phyloP scores from a whole-genome alignment of 2,329 filamentous ascomycete species.

The Claviceps lovelessii region DNA sequence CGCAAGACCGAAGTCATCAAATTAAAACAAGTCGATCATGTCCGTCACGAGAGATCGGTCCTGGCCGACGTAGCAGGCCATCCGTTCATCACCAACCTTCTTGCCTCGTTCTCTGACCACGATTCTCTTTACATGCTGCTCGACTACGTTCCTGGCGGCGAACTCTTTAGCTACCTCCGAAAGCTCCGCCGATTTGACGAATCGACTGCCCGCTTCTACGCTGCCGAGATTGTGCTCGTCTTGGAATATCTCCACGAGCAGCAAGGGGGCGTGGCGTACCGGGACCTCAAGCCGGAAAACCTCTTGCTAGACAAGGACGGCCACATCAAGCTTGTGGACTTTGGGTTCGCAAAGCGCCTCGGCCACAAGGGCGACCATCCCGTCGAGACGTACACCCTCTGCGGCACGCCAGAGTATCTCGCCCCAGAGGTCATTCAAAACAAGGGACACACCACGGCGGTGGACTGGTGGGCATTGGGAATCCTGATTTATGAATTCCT shows the following conservation, averaged over 20 bases:
- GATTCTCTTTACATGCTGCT: conserved; percentile 73
- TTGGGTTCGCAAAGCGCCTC: conserved; percentile 71
- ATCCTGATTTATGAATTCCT: conserved; percentile 76
- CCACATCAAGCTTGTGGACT: conserved; percentile 72
- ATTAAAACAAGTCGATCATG: conserved; percentile 76
- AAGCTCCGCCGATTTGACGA: conserved; percentile 69
- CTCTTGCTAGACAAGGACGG: conserved; percentile 63
- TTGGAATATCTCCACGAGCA: conserved; percentile 68
- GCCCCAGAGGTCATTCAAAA: conserved; percentile 76
- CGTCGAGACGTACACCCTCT: conserved; percentile 67
- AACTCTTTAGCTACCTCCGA: conserved; percentile 71
- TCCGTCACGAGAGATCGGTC: conserved; percentile 68
- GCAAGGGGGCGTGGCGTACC: conserved; percentile 63
- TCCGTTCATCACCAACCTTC: conserved; percentile 69
- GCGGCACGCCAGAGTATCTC: conserved; percentile 72
- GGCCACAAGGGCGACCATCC: conserved; percentile 37
- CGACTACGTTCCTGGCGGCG: conserved; percentile 70
- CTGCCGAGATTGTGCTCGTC: conserved; percentile 69
- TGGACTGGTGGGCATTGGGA: conserved; percentile 80
- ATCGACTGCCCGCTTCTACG: conserved; percentile 64
- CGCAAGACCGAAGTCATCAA: conserved; percentile 61
- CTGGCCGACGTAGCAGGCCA: conserved; percentile 64
- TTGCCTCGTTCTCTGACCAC: conserved; percentile 64
- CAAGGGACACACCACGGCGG: conserved; percentile 60
- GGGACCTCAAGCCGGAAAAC: conserved; percentile 74